These are phyloP conservation scores for Peterozyma toletana DNA, from an alignment of 805 yeast species.

Conservation along the genomic window DNA sequence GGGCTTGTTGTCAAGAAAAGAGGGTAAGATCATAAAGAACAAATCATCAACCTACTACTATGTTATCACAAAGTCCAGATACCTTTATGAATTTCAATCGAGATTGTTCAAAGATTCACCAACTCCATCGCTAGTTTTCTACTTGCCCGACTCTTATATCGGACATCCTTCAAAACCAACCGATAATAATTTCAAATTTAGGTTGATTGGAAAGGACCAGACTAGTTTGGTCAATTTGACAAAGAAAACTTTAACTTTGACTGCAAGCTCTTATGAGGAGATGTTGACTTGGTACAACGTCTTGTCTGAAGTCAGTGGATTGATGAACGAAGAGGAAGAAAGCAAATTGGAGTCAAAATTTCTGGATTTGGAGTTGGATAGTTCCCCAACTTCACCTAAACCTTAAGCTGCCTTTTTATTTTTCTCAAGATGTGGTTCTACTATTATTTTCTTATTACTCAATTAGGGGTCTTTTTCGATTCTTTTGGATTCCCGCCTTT, in stretches of 20 bases:
- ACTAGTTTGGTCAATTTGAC: constrained; percentile 18
- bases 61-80: constrained; percentile 38
- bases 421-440: background rate
- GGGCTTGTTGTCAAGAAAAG: constrained; percentile 38
- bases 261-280: constrained; percentile 37
- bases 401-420: background rate
- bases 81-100: constrained; percentile 38
- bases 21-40: constrained; percentile 32
- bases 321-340: constrained; percentile 12
- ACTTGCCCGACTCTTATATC: constrained; percentile 37
- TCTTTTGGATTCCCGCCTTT: background rate
- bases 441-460: background rate
- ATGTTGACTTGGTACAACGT: constrained; percentile 38
- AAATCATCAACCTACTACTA: constrained; percentile 36
- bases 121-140: constrained; percentile 37
- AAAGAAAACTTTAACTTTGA: constrained; percentile 26
- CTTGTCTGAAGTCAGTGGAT: constrained; percentile 21
- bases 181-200: constrained; percentile 30
- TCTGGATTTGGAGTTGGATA: no score
- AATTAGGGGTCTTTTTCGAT: background rate
- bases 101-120: constrained; percentile 31
- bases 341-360: constrained; percentile 3
- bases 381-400: no score
- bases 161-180: constrained; percentile 23
- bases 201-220: constrained; percentile 35